A percentile compares a stretch with the other conserved stretches of the same genome.
phyloP scores from a whole-genome alignment of 208 protist genomes.

The Trypanosoma congolense region DNA sequence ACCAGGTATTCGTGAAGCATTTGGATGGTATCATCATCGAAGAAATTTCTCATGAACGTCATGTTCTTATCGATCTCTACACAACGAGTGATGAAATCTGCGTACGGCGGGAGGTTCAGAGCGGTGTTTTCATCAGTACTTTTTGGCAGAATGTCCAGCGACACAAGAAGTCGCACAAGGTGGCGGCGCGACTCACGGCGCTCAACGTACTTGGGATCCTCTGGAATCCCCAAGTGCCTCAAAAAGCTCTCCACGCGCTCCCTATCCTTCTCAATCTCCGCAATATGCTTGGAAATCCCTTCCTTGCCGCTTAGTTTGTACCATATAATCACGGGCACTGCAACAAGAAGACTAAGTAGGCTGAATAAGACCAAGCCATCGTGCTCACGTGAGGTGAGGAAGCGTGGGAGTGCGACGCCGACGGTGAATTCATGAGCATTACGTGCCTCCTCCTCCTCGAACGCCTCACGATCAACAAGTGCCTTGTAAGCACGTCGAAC shows the following conservation, averaged over 20 bases:
- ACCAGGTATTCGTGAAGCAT: conserved; percentile 62
- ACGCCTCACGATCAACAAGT: conserved; percentile 86
- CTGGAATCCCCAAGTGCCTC: conserved; percentile 70
- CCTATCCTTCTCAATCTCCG: conserved; percentile 74
- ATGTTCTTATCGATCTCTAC: conserved; percentile 69
- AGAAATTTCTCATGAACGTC: conserved; percentile 46
- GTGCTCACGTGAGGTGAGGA: conserved; percentile 82
- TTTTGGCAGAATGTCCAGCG: conserved; percentile 52
- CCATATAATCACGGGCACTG: conserved; percentile 62
- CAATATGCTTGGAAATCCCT: conserved; percentile 59
- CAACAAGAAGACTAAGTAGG: conserved; percentile 73
- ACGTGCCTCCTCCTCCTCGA: conserved; percentile 83
- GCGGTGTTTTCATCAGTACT: conserved; percentile 60
- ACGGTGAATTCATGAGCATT: conserved; percentile 74
- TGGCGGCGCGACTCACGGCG: conserved; percentile 45
- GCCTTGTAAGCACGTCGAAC: conserved; percentile 91
- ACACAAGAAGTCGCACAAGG: conserved; percentile 42
- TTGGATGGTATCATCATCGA: conserved; percentile 35
- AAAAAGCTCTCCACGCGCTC: conserved; percentile 77
- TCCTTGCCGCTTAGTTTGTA: conserved; percentile 76
- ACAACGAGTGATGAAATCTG: conserved; percentile 76
- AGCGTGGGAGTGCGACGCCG: conserved; percentile 82
- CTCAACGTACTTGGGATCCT: conserved; percentile 70
- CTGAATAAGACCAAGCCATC: conserved; percentile 85
- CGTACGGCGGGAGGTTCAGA: conserved; percentile 58